Evolutionary conservation across 78 protist species (phyloP).

Genomic region (Dictyostelium firmibasis): DNA sequence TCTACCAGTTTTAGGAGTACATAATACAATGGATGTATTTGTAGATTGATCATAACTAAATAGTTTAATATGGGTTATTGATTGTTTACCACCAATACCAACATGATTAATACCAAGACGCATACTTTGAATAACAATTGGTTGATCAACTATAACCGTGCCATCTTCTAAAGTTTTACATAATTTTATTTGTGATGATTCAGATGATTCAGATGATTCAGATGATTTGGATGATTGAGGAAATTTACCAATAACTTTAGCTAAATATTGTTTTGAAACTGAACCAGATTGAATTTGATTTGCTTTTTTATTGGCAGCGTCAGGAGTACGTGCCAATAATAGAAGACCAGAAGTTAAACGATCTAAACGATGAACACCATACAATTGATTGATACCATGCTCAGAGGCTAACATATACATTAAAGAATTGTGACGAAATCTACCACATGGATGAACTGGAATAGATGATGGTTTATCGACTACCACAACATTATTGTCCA

Average conservation of each 20-base stretch:
- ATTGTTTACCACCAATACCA: constrained; percentile 36
- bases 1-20: constrained; percentile 92
- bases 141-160: constrained; percentile 31
- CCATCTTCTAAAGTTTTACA: not conserved
- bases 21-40: constrained; percentile 27
- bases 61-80: constrained; percentile 44
- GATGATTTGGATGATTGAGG: not conserved
- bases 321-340: constrained; percentile 72
- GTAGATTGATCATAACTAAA: constrained; percentile 16
- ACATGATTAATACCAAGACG: constrained; percentile 65
- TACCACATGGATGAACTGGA: constrained; percentile 90
- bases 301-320: constrained; percentile 36
- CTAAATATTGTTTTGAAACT: constrained; percentile 85
- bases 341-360: constrained; percentile 89
- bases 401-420: constrained; percentile 69
- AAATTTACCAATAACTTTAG: constrained; percentile 87
- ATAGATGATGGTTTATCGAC: constrained; percentile 90
- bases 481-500: constrained; percentile 83
- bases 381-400: constrained; percentile 10
- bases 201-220: not conserved
- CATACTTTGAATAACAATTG: constrained; percentile 20
- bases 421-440: constrained; percentile 88
- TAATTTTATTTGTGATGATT: not conserved
- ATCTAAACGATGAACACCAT: constrained; percentile 89
- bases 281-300: constrained; percentile 29